Base-by-base conservation (phyloP, 257 asterid genomes). In the Forsythia viridissima region DNA sequence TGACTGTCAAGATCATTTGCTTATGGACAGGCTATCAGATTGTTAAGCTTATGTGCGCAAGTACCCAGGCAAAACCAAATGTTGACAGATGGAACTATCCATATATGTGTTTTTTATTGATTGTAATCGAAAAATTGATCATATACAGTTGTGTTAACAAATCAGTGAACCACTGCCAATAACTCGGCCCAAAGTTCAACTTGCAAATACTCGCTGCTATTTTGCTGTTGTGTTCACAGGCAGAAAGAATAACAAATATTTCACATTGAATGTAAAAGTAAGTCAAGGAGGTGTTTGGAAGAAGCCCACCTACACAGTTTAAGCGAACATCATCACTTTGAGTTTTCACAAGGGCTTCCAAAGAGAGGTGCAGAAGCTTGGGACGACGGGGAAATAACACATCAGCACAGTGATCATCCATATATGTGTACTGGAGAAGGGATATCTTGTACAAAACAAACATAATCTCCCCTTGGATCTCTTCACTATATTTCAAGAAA, bases 401-500 rank as follows among this genome's bases (percentile, higher is more conserved):
- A 82, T 89, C 92, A 71, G 82, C 48, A 63, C 82, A 81, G 79
- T 84, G 77, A 80, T 81, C 82, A 71, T 86, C 93, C 85, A 72
- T 80, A 85, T 80, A 82, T 74, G 82, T 81, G 71, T 85, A 87
- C 65, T 84, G 90, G 71, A 88, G 94, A 78, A 84, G 85, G 78
- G 89, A 89, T 65, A 85, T 77, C 84, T 89, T 90, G 86, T 91
- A 93, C 77, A 95, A 76, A 77, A 92, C 92, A 80, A 92, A 95
- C 87, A 93, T 83, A 83, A 91, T 88, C 91, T 95, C 99, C 85
- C 97, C 98, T 80, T 90, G 97, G 81, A 91, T 86, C 84, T 92
- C 94, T 74, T 95, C 99, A 79, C 99, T 95, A 84, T 38, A 86
- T 15, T 46, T 36, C 80, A 78, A 76, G 82, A 79, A 68, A 76